A percentile compares a stretch with the other conserved stretches of the same genome.
These are phyloP conservation scores for Pugionium dolabratum DNA, from an alignment of 345 rosid species.

Conservation along the genomic window DNA sequence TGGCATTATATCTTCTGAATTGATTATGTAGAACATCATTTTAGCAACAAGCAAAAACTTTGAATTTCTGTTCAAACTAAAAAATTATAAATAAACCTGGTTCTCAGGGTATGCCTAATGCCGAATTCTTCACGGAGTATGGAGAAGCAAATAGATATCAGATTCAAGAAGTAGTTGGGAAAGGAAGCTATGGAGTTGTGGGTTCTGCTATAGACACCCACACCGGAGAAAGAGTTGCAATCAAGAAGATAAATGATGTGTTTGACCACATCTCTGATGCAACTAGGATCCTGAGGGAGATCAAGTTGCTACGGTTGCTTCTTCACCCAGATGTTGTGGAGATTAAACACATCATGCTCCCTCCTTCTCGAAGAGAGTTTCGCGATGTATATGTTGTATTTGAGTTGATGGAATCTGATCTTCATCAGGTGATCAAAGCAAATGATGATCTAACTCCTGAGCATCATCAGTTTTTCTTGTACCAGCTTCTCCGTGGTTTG, in stretches of 20 bases:
- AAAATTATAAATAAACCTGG: too few species aligned
- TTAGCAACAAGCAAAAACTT: too few species aligned
- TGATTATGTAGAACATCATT: background rate
- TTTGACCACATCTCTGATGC: conserved; percentile 97
- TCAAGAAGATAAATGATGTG: conserved; percentile 89
- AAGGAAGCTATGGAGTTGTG: conserved; percentile 56
- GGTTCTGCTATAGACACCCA: conserved; percentile 81
- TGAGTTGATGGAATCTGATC: conserved; percentile 41
- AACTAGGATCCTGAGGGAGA: conserved; percentile 87
- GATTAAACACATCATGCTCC: conserved; percentile 95
- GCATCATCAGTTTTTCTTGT: conserved; percentile 88
- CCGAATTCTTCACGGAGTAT: conserved; percentile 93
- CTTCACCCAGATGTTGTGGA: conserved; percentile 90
- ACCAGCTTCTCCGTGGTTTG: conserved; percentile 95
- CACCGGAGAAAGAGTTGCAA: conserved; percentile 87
- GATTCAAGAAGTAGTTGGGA: conserved; percentile 65
- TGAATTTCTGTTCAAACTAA: too few species aligned
- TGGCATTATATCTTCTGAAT: background rate
- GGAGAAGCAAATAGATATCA: conserved; percentile 90
- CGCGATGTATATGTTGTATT: too few species aligned
- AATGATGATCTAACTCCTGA: conserved; percentile 90
- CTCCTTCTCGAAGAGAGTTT: conserved; percentile 53
- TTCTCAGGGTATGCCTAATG: conserved; percentile 55
- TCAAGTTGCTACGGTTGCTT: conserved; percentile 87
- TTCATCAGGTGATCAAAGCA: conserved; percentile 92